Evolutionary conservation across 2,329 filamentous ascomycete genomes (phyloP).

Genomic region (Coleophoma cylindrospora): DNA sequence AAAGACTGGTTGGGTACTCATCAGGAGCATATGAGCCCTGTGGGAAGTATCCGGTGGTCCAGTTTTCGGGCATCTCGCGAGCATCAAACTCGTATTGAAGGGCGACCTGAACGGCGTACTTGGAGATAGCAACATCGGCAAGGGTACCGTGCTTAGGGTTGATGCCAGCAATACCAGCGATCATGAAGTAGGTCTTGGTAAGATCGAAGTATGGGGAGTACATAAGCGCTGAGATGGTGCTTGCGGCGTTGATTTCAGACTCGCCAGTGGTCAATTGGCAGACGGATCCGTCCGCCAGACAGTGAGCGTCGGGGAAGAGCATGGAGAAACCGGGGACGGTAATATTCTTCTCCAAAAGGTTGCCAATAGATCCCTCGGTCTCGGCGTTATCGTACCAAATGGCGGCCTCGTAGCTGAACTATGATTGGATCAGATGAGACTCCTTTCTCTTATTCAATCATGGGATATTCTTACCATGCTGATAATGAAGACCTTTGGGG

Average conservation of each 20-base stretch:
- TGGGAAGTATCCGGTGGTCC: slow-evolving; percentile 63
- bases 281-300: slow-evolving; percentile 52
- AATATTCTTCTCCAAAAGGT: slow-evolving; percentile 52
- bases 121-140: slow-evolving; percentile 60
- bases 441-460: neutral
- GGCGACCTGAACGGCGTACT: slow-evolving; percentile 68
- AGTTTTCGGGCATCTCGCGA: slow-evolving; percentile 61
- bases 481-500: slow-evolving; percentile 58
- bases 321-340: slow-evolving; percentile 59
- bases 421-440: neutral
- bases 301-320: slow-evolving; percentile 60
- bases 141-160: slow-evolving; percentile 64
- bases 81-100: slow-evolving; percentile 72
- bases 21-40: slow-evolving; percentile 51
- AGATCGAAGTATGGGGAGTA: slow-evolving; percentile 60
- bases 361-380: slow-evolving; percentile 37
- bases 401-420: slow-evolving; percentile 59
- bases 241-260: slow-evolving; percentile 70
- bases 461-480: slow-evolving; percentile 45
- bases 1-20: slow-evolving; percentile 52
- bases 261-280: slow-evolving; percentile 68
- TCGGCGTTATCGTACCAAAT: slow-evolving; percentile 54
- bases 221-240: slow-evolving; percentile 58
- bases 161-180: slow-evolving; percentile 70
- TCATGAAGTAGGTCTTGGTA: slow-evolving; percentile 62